Percentiles rank a stretch among this genome's conserved stretches.
Conservation (phyloP, 2,329 filamentous ascomycete species). For the Cladorrhinum sp. region DNA sequence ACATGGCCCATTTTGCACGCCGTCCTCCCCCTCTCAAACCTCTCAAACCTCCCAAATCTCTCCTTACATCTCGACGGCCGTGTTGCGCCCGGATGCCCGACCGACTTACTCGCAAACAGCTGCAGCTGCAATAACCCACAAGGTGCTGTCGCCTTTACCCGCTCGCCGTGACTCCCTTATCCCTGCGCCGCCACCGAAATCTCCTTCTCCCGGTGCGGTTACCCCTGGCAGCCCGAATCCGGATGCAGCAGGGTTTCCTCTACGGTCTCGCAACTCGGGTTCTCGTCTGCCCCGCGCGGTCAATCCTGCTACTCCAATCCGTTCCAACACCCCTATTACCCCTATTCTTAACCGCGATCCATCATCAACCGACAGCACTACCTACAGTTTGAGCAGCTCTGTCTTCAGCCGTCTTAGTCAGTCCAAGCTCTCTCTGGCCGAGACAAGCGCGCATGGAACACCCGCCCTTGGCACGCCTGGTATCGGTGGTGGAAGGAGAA, state of each 20-base stretch:
- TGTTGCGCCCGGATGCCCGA: conserved; percentile 4
- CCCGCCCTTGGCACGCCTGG: conserved; percentile 30
- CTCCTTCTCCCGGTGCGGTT: conserved; percentile 1
- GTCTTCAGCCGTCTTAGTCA: conserved; percentile 38
- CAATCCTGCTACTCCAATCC: conserved; percentile 36
- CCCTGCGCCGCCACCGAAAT: conserved; percentile 1
- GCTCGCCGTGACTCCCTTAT: conserved; percentile 14
- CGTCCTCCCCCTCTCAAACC: conserved; percentile 5
- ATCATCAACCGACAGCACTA: conserved; percentile 40
- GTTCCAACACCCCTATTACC: conserved; percentile 37
- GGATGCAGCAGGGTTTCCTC: conserved; percentile 26
- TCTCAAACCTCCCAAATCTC: conserved; percentile 4
- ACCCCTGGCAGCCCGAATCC: conserved; percentile 18
- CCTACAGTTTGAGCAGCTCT: conserved; percentile 40
- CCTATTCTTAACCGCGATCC: conserved; percentile 36
- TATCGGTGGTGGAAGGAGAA: conserved; percentile 21
- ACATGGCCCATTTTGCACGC: not conserved
- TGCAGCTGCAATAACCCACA: conserved; percentile 4
- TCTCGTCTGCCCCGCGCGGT: conserved; percentile 39
- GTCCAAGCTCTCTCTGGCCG: conserved; percentile 30
- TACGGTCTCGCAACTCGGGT: conserved; percentile 37
- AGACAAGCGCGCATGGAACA: conserved; percentile 32
- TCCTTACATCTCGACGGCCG: not conserved
- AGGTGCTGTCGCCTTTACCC: not conserved
- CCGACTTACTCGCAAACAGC: conserved; percentile 25